Evolutionary conservation across 345 rosid genomes (phyloP).

Genomic region (Salix purpurea): DNA sequence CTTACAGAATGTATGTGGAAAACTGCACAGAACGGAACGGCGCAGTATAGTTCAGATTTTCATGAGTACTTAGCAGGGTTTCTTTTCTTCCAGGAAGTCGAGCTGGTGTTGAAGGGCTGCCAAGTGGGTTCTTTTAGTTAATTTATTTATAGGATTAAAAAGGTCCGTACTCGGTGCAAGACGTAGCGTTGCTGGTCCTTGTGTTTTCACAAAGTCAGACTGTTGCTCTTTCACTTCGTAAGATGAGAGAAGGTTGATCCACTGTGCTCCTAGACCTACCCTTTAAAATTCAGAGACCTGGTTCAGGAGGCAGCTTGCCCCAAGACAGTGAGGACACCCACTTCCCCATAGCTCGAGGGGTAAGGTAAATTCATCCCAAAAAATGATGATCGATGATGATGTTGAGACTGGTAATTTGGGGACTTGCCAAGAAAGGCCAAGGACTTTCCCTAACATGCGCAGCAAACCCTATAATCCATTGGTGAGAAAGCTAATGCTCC

Average conservation of each 20-base stretch:
- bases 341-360: constrained; percentile 29
- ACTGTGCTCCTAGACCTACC: neutral
- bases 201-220: neutral
- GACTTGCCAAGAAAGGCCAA: constrained; percentile 71
- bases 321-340: constrained; percentile 31
- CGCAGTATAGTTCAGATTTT: too few species aligned
- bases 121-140: neutral
- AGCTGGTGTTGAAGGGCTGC: neutral
- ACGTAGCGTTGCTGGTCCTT: neutral
- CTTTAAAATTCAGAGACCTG: constrained; percentile 39
- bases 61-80: too few species aligned
- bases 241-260: neutral
- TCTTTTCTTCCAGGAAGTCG: too few species aligned
- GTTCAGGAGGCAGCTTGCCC: constrained; percentile 48
- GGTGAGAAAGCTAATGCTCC: constrained; percentile 36
- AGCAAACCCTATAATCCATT: constrained; percentile 66
- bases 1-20: too few species aligned
- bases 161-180: neutral
- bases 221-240: neutral
- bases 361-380: constrained; percentile 42
- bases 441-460: constrained; percentile 90
- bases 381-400: constrained; percentile 87
- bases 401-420: constrained; percentile 68
- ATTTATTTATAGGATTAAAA: neutral
- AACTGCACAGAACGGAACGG: too few species aligned